Conservation (phyloP, 306 rosid species). For the Lathyrus aphaca region DNA sequence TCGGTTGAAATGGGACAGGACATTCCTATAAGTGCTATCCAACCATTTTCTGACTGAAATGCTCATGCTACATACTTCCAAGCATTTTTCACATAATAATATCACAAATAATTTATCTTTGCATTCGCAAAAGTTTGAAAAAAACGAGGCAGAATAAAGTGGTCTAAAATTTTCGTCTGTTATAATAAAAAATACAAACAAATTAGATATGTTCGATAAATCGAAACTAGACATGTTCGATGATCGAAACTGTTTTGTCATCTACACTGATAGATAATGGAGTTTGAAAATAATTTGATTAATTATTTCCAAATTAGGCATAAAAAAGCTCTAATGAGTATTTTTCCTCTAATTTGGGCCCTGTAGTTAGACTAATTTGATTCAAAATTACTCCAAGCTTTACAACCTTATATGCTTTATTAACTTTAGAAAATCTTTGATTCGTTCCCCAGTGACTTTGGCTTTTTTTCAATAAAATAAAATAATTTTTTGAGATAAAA, state of each 20-base stretch:
- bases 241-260: no score
- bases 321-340: conserved; percentile 37
- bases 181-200: no score
- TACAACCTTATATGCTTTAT: conserved; percentile 31
- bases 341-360: conserved; percentile 37
- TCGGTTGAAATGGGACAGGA: conserved; percentile 46
- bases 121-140: no score
- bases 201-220: no score
- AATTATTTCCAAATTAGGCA: conserved; percentile 1
- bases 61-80: conserved; percentile 22
- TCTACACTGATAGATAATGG: neutral
- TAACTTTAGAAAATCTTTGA: conserved; percentile 17
- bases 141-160: no score
- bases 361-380: conserved; percentile 45
- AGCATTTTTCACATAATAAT: conserved; percentile 34
- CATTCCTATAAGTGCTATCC: conserved; percentile 54
- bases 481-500: no score
- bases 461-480: neutral
- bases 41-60: conserved; percentile 41
- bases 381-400: conserved; percentile 54
- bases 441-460: conserved; percentile 19
- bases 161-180: no score
- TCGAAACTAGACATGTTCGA: no score
- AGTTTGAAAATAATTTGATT: neutral
- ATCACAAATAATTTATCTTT: neutral